These are phyloP conservation scores for Hyphochytrium catenoides DNA, from an alignment of 352 stramenopile genomes.

Conservation along the genomic window DNA sequence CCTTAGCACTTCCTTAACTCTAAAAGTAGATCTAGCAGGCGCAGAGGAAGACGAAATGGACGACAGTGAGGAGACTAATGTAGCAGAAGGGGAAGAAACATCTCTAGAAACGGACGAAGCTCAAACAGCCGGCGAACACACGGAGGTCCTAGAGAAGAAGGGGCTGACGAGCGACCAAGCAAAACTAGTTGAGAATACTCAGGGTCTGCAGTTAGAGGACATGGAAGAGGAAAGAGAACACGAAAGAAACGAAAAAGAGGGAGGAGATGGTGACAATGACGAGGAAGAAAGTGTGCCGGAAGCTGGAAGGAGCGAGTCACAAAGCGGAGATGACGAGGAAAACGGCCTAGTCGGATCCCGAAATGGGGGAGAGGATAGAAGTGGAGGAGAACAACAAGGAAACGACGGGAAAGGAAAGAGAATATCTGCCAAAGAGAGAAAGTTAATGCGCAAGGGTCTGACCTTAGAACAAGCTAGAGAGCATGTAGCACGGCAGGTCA, in stretches of 20 bases:
- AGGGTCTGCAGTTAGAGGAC: conserved; percentile 3
- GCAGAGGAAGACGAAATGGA: conserved; percentile 4
- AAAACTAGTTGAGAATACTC: neutral
- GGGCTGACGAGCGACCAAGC: neutral
- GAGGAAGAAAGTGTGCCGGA: too few species aligned
- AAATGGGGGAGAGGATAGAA: conserved; percentile 1
- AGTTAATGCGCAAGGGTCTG: too few species aligned
- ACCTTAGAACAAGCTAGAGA: too few species aligned
- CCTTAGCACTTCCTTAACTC: too few species aligned
- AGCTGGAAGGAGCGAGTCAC: neutral
- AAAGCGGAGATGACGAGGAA: conserved; percentile 5
- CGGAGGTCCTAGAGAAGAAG: too few species aligned
- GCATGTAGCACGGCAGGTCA: too few species aligned
- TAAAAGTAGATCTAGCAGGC: too few species aligned
- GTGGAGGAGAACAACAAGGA: neutral
- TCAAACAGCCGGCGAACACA: too few species aligned
- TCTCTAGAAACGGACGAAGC: too few species aligned
- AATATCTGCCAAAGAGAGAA: too few species aligned
- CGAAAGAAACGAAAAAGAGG: neutral
- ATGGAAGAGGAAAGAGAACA: neutral
- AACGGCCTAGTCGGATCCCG: neutral
- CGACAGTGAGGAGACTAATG: conserved; percentile 7
- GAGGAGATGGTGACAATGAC: conserved; percentile 8
- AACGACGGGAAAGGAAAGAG: conserved; percentile 1
- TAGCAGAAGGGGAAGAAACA: conserved; percentile 5